Evolutionary conservation across 179 eudicot genomes (phyloP).

Genomic region (Drosera spatulata): DNA sequence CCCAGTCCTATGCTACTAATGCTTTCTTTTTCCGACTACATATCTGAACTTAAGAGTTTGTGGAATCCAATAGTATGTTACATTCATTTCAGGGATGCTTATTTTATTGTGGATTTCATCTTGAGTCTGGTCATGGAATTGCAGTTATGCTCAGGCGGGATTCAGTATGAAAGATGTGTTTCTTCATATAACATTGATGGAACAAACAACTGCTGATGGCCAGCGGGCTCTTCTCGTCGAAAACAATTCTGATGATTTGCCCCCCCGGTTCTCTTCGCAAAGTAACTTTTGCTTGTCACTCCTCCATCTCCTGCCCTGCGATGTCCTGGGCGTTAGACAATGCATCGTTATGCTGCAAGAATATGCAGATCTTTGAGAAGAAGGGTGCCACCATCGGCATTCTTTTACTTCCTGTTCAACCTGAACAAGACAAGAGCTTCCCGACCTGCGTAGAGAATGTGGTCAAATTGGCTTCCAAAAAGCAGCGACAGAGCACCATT

Average conservation of each 20-base stretch:
- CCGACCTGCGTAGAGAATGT: conserved; percentile 60
- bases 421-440: conserved; percentile 57
- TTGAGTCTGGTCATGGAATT: background rate
- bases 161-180: conserved; percentile 96
- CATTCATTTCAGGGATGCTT: too few relatives aligned
- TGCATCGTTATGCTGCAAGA: conserved; percentile 68
- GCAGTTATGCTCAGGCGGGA: conserved; percentile 89
- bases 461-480: conserved; percentile 58
- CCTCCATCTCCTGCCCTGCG: conserved; percentile 67
- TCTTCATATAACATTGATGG: conserved; percentile 72
- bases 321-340: conserved; percentile 62
- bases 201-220: conserved; percentile 67
- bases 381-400: conserved; percentile 70
- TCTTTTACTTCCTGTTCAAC: conserved; percentile 39
- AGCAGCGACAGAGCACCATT: conserved; percentile 47
- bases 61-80: too few relatives aligned
- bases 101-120: too few relatives aligned
- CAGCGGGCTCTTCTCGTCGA: conserved; percentile 69
- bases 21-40: too few relatives aligned
- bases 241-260: conserved; percentile 56
- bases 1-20: too few relatives aligned
- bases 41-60: too few relatives aligned
- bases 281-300: conserved; percentile 81
- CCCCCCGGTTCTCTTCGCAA: conserved; percentile 38
- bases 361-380: conserved; percentile 81